Conservation (phyloP, 73 alveolate species). For the Urostyla sp. region DNA sequence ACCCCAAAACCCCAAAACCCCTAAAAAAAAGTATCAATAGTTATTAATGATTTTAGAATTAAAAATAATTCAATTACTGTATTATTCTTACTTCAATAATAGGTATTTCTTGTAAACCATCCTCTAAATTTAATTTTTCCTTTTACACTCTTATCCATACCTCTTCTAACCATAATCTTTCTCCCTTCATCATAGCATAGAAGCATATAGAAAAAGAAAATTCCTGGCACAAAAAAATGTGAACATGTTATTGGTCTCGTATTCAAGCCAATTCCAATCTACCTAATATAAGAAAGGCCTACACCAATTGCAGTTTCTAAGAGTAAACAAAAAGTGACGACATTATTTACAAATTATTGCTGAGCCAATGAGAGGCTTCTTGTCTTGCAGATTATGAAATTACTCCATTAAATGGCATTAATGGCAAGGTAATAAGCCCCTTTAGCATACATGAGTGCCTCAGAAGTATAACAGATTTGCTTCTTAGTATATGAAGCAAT, state of each 20-base stretch:
- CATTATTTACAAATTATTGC: conserved; percentile 64
- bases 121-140: conserved; percentile 42
- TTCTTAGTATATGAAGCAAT: conserved; percentile 36
- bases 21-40: no score
- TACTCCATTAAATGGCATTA: conserved; percentile 86
- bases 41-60: no score
- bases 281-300: conserved; percentile 66
- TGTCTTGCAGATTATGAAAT: conserved; percentile 89
- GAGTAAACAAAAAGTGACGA: conserved; percentile 67
- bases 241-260: conserved; percentile 75
- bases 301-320: conserved; percentile 66
- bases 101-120: conserved; percentile 71
- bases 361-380: conserved; percentile 69
- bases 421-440: conserved; percentile 90
- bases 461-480: conserved; percentile 90
- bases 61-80: no score
- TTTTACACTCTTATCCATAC: conserved; percentile 19
- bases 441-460: conserved; percentile 93
- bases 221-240: conserved; percentile 78
- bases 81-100: conserved; percentile 62
- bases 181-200: conserved; percentile 81
- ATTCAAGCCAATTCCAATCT: conserved; percentile 71
- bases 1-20: no score
- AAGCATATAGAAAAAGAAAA: conserved; percentile 57
- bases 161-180: conserved; percentile 72